A percentile compares a stretch with the other conserved stretches of the same genome.
phyloP scores from a whole-genome alignment of 2,329 filamentous ascomycete species.

The Pestalotiopsis sp. region DNA sequence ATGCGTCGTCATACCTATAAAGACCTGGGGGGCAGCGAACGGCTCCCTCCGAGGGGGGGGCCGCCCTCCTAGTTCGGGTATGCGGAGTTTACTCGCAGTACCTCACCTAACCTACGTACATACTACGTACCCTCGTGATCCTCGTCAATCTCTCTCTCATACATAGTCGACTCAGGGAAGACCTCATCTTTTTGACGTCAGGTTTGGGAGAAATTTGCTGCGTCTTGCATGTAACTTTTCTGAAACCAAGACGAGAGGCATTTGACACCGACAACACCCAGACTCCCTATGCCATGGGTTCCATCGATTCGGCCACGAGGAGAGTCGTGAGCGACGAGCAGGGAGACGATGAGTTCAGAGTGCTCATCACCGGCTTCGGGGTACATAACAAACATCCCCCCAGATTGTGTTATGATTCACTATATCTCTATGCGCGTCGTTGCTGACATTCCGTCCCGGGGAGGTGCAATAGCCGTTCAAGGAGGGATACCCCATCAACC shows the following conservation, averaged over 20 bases:
- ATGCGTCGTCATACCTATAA: not conserved
- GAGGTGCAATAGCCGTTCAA: conserved; percentile 67
- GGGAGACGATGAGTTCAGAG: conserved; percentile 52
- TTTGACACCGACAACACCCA: no score
- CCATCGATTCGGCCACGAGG: conserved; percentile 18
- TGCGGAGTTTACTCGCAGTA: not conserved
- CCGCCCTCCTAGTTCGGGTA: not conserved
- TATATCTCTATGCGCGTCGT: not conserved
- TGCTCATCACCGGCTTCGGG: conserved; percentile 64
- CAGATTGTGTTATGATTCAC: not conserved
- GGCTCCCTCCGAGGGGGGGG: not conserved
- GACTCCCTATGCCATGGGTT: conserved; percentile 27
- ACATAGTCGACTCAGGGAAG: not conserved
- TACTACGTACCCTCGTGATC: not conserved
- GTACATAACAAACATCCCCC: conserved; percentile 40
- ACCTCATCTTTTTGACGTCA: not conserved
- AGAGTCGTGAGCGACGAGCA: conserved; percentile 15
- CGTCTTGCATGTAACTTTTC: no score
- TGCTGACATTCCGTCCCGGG: not conserved
- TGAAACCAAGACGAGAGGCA: no score
- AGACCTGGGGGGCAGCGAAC: not conserved
- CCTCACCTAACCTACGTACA: no score
- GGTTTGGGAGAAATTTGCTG: not conserved
- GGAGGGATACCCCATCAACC: conserved; percentile 71
- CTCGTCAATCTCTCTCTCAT: not conserved